Evolutionary conservation across 1,284 basidiomycete species (phyloP).

Genomic region (Ganoderma boninense): DNA sequence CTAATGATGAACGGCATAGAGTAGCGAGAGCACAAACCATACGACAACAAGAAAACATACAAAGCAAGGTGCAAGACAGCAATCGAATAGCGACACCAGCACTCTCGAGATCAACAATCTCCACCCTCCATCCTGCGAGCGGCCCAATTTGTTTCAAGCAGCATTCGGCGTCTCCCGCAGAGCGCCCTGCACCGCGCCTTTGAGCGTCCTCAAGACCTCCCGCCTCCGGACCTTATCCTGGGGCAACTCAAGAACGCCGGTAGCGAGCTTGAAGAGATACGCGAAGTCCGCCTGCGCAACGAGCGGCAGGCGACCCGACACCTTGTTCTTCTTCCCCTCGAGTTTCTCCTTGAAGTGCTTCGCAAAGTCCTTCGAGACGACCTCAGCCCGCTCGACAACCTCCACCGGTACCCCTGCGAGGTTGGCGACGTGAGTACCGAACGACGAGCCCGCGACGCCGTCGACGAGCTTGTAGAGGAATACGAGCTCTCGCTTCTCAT

Average conservation of each 20-base stretch:
- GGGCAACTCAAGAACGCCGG: constrained; percentile 57
- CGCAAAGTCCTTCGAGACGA: constrained; percentile 90
- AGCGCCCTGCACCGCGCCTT: constrained; percentile 50
- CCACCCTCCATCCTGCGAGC: background rate
- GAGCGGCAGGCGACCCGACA: constrained; percentile 70
- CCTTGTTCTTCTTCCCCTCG: constrained; percentile 66
- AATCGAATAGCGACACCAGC: constrained; percentile 17
- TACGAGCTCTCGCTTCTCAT: constrained; percentile 88
- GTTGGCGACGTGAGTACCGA: constrained; percentile 92
- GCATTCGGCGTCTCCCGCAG: constrained; percentile 24
- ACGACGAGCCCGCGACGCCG: constrained; percentile 90
- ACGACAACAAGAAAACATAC: constrained; percentile 21
- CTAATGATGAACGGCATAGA: background rate
- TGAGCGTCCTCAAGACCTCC: constrained; percentile 64
- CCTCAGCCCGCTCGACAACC: constrained; percentile 89
- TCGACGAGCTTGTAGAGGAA: constrained; percentile 95
- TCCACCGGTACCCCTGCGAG: constrained; percentile 83
- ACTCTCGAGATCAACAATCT: constrained; percentile 11
- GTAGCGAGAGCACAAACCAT: constrained; percentile 7
- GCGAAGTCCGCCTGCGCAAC: constrained; percentile 89
- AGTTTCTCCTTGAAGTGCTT: constrained; percentile 84
- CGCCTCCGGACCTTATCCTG: constrained; percentile 58
- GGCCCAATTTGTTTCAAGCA: constrained; percentile 8
- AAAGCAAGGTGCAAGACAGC: constrained; percentile 20
- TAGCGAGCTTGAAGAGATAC: constrained; percentile 71